Evolutionary conservation across 140 eudicot species (phyloP), one percentile per base, ranked within the genome.

Genomic region (Ambrosia hybrid): DNA sequence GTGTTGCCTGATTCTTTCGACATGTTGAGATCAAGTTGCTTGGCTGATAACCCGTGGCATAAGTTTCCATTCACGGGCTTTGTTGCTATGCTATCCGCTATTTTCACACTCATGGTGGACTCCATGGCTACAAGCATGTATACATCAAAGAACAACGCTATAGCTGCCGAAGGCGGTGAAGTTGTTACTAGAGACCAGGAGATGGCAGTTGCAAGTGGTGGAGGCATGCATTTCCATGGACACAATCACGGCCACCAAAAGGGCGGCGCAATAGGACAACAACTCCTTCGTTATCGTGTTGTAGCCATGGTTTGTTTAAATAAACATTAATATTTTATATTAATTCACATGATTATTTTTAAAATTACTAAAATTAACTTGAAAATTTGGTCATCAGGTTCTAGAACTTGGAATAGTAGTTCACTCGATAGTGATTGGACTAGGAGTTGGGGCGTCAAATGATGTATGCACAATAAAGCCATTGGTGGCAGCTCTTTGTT

Each of bases 171-270:
- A 15, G 85, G 64, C 5, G 61, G 9, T 17, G 76, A 60, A 41
- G 46, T 41, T 52, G 34, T 15, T 2, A 15, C 43, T n/a, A 45
- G 77, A 43, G 85, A 82, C 41, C 73, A 68, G 3, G 86, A 77
- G 66, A 73, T 67, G 79, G 83, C 61, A 0, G 70, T 61, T 57
- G 52, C 49, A 5, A 8, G 59, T 37, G 62, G 52, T 34, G 49
- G 69, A 60, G 78, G 68, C 58, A 13, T 21, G 17, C 71, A 79
- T 41, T 15, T 65, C 15, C 85, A 81, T 67, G 73, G 82, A 72
- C 83, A 80, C 72, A 71, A 68, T 72, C 86, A 48, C 9, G 53
- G 53, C 14, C 53, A 48, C 53, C 53, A 48, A 48, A 48, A 48
- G 53, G 53, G 53, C 14, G 53, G n/a, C n/a, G n/a, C 53, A 3